phyloP scores from a whole-genome alignment of 2,329 filamentous ascomycete genomes.

The Fusarium sp. region DNA sequence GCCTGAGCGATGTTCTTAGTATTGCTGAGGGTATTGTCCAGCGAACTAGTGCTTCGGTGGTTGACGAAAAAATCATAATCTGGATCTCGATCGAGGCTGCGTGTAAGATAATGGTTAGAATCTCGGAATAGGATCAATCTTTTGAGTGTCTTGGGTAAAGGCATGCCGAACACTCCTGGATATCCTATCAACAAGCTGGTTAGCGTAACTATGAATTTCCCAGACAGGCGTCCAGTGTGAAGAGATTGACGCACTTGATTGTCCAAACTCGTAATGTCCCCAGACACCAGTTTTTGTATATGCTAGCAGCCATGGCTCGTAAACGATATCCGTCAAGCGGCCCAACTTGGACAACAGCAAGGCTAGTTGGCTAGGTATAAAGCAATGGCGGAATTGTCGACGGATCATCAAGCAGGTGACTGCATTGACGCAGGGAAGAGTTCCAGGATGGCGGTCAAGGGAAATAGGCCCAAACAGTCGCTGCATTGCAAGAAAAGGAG shows the following conservation, averaged over 20 bases:
- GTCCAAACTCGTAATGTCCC: neutral
- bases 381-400: slow-evolving; percentile 4
- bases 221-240: neutral
- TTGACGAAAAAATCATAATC: neutral
- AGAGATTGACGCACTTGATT: neutral
- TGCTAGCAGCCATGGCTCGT: neutral
- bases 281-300: neutral
- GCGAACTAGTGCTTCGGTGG: neutral
- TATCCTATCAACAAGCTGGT: neutral
- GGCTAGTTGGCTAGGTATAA: neutral
- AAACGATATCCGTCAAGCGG: no score
- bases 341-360: neutral
- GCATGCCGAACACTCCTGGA: neutral
- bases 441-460: accelerated
- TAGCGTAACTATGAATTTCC: neutral
- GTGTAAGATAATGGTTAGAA: neutral
- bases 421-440: neutral
- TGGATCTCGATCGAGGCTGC: neutral
- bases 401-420: slow-evolving; percentile 11
- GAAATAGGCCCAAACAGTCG: neutral
- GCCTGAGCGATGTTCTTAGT: neutral
- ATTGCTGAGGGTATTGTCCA: neutral
- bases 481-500: neutral
- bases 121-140: slow-evolving; percentile 1
- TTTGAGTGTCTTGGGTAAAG: slow-evolving; percentile 2